Conservation (phyloP, 2,329 filamentous ascomycete genomes). For the Clonostachys chloroleuca region DNA sequence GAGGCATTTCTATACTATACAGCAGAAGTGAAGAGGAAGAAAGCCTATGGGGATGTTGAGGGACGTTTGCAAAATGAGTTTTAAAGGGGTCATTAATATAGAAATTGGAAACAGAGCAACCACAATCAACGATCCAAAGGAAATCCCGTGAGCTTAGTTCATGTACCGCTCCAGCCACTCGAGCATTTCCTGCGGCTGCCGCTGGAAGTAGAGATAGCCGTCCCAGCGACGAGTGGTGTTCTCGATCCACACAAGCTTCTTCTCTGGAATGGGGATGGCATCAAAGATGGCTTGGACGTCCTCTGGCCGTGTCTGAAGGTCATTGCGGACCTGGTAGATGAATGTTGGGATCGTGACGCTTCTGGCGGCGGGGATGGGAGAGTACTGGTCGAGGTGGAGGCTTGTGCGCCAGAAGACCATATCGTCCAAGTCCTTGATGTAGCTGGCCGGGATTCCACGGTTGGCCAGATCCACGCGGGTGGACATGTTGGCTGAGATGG, state of each 20-base stretch:
- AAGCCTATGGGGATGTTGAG: too few species aligned
- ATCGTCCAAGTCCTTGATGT: conserved; percentile 1
- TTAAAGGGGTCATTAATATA: too few species aligned
- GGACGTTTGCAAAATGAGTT: too few species aligned
- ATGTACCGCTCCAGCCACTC: conserved; percentile 1
- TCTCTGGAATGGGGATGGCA: background rate
- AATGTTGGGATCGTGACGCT: conserved; percentile 3
- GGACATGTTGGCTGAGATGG: background rate
- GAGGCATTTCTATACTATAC: too few species aligned
- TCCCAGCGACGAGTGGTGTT: conserved; percentile 2
- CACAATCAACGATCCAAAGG: too few species aligned
- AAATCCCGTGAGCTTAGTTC: too few species aligned
- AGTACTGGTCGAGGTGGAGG: background rate
- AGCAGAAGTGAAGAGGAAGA: too few species aligned
- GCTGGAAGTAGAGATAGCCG: conserved; percentile 4
- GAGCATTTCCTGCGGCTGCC: background rate
- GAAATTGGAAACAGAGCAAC: too few species aligned
- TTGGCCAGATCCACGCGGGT: background rate
- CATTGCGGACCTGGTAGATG: conserved; percentile 4
- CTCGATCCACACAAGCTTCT: conserved; percentile 3
- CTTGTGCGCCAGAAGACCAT: background rate
- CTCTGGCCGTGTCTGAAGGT: background rate
- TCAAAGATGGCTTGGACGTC: conserved; percentile 4
- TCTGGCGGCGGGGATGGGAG: conserved; percentile 1
- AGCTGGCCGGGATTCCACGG: background rate